phyloP scores from a whole-genome alignment of 345 rosid species.

The Murraya koenigii region DNA sequence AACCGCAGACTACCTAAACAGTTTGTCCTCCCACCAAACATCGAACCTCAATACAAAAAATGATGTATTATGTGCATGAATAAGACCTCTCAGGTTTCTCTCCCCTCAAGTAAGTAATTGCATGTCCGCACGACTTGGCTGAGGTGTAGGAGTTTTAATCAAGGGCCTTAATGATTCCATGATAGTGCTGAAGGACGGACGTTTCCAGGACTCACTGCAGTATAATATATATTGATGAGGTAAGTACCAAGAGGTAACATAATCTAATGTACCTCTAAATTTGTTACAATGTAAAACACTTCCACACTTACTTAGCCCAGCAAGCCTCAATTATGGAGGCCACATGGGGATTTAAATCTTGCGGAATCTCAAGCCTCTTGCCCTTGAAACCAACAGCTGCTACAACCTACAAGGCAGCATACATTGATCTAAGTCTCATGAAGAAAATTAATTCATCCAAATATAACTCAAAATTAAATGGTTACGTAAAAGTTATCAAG shows the following conservation, averaged over 20 bases:
- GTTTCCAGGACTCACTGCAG: conserved; percentile 92
- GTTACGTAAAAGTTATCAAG: neutral
- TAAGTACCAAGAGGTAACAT: neutral
- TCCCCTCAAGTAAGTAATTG: conserved; percentile 37
- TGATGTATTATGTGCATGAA: conserved; percentile 64
- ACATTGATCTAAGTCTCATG: neutral
- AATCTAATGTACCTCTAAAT: neutral
- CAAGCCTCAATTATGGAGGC: conserved; percentile 87
- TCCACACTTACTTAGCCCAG: conserved; percentile 72
- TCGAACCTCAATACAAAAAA: conserved; percentile 51
- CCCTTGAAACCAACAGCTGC: conserved; percentile 97
- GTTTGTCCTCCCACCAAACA: conserved; percentile 35
- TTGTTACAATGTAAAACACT: neutral
- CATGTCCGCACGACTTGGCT: conserved; percentile 52
- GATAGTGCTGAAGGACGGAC: conserved; percentile 82
- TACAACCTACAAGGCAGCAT: conserved; percentile 62
- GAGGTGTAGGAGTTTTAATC: conserved; percentile 64
- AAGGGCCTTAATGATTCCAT: conserved; percentile 80
- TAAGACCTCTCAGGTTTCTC: conserved; percentile 19
- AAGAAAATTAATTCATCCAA: neutral
- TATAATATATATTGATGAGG: conserved; percentile 8
- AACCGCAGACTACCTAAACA: conserved; percentile 48
- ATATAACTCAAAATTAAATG: neutral
- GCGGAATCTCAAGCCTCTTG: conserved; percentile 91
- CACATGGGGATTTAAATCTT: conserved; percentile 72